Conservation (phyloP, 768 basidiomycete species). For the Tephrocybe sp. region DNA sequence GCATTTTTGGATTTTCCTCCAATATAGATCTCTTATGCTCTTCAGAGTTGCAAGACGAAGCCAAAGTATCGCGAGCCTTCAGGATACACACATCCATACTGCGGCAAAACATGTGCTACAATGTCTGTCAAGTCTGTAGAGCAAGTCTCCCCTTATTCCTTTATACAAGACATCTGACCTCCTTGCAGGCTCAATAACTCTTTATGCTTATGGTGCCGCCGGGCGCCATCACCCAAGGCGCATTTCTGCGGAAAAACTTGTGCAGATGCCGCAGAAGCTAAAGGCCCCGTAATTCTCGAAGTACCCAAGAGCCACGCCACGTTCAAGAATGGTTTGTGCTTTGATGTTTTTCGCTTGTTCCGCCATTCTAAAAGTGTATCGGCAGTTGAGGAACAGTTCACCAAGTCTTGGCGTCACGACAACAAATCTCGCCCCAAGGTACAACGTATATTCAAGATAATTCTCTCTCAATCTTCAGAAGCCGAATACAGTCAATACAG, state of each 20-base stretch:
- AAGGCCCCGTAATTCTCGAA: constrained; percentile 56
- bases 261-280: constrained; percentile 49
- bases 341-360: neutral
- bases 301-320: constrained; percentile 58
- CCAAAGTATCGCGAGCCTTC: constrained; percentile 60
- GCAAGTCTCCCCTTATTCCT: neutral
- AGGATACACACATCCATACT: constrained; percentile 54
- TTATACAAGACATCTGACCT: neutral
- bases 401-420: constrained; percentile 62
- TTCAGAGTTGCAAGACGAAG: constrained; percentile 55
- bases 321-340: constrained; percentile 57
- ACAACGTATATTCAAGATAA: constrained; percentile 61
- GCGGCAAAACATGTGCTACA: constrained; percentile 57
- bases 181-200: constrained; percentile 40
- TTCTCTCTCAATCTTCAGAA: constrained; percentile 45
- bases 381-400: constrained; percentile 65
- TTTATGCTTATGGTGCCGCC: constrained; percentile 59
- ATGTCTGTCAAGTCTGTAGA: constrained; percentile 2
- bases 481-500: constrained; percentile 60
- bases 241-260: constrained; percentile 63
- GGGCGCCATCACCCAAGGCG: constrained; percentile 47
- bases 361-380: neutral
- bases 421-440: constrained; percentile 56
- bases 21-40: neutral
- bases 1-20: neutral